Conservation (phyloP, 495 filamentous ascomycete species). For the Trichoderma gamsii region DNA sequence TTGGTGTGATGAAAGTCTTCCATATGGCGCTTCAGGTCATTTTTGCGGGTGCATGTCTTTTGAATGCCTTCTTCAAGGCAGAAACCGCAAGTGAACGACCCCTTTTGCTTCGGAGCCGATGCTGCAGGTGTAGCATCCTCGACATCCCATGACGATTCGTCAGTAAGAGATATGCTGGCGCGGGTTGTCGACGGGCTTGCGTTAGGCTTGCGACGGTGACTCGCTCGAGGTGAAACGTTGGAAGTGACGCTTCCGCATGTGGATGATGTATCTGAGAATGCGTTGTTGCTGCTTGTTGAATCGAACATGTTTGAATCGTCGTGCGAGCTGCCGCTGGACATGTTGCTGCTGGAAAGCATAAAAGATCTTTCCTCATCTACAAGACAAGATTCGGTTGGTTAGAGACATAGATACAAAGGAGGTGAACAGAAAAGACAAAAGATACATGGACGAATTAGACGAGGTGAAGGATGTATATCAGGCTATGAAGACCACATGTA, state of each 20-base stretch:
- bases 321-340: not conserved
- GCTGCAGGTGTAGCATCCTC: conserved; percentile 3
- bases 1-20: conserved; percentile 24
- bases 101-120: conserved; percentile 17
- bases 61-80: conserved; percentile 23
- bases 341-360: not conserved
- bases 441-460: too few species aligned
- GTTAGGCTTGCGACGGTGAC: conserved; percentile 11
- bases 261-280: conserved; percentile 17
- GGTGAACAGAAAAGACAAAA: too few species aligned
- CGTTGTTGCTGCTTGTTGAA: conserved; percentile 6
- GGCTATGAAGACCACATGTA: too few species aligned
- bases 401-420: not conserved
- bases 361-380: conserved; percentile 3
- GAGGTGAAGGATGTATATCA: too few species aligned
- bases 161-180: conserved; percentile 2
- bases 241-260: conserved; percentile 16
- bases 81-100: conserved; percentile 24
- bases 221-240: conserved; percentile 14
- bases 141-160: conserved; percentile 7
- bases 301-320: conserved; percentile 15
- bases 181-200: not conserved
- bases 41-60: conserved; percentile 21
- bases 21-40: conserved; percentile 27
- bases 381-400: not conserved